phyloP scores from a whole-genome alignment of 805 yeast species.

The Candida michaelii region DNA sequence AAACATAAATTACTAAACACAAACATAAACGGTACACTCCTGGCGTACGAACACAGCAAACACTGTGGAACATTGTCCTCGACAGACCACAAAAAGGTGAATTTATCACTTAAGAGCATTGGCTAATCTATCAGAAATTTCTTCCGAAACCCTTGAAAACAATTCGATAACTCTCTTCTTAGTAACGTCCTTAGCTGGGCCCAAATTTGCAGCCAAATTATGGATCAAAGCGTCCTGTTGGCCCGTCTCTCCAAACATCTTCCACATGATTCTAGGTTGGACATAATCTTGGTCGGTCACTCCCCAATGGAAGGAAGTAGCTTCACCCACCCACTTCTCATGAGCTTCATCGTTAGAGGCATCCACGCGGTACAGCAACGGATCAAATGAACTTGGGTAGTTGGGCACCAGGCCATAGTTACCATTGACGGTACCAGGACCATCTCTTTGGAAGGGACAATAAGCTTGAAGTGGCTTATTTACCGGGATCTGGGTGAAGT shows the following conservation, averaged over 20 bases:
- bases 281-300: conserved; percentile 22
- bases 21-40: too few species aligned
- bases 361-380: conserved; percentile 7
- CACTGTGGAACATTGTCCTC: too few species aligned
- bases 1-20: too few species aligned
- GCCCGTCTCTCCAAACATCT: conserved; percentile 20
- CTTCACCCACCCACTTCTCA: conserved; percentile 26
- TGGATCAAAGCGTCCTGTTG: conserved; percentile 24
- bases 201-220: conserved; percentile 22
- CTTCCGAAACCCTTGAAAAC: conserved; percentile 22
- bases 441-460: conserved; percentile 13
- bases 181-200: conserved; percentile 19
- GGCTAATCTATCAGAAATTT: conserved; percentile 6
- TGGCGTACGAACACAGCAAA: too few species aligned
- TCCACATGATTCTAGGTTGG: conserved; percentile 23
- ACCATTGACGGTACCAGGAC: conserved; percentile 9
- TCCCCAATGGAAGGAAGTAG: conserved; percentile 27
- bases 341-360: conserved; percentile 19
- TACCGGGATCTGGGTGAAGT: conserved; percentile 84
- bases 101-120: conserved; percentile 3
- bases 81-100: too few species aligned
- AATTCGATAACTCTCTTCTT: conserved; percentile 22
- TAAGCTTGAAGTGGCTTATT: conserved; percentile 58
- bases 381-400: conserved; percentile 14
- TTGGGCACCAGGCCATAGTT: conserved; percentile 11